Percentiles rank a stretch among this genome's conserved stretches.
phyloP scores from a whole-genome alignment of 176 grass and related monocot species.

The Juncus inflexus region DNA sequence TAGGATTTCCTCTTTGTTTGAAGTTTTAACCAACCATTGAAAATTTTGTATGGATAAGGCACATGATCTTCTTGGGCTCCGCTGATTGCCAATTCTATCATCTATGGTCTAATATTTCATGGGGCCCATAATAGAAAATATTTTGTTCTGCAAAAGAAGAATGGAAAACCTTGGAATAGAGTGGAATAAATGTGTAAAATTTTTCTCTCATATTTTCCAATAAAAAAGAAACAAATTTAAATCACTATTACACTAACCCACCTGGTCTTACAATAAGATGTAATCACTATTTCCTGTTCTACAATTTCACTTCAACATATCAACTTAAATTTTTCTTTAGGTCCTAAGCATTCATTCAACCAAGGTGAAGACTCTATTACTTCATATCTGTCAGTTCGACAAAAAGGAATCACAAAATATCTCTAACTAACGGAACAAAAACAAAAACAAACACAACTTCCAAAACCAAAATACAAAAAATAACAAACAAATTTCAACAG shows the following conservation, averaged over 20 bases:
- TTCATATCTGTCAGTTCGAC: neutral
- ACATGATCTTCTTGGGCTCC: neutral
- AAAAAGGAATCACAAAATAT: neutral
- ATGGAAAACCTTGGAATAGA: neutral
- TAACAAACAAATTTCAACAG: neutral
- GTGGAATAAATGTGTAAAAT: neutral
- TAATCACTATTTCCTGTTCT: too few species aligned
- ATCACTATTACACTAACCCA: too few species aligned
- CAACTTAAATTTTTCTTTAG: too few species aligned
- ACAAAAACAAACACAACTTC: conserved; percentile 13
- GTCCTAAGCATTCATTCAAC: too few species aligned
- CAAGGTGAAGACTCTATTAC: too few species aligned
- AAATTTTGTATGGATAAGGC: conserved; percentile 25
- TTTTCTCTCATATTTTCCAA: neutral
- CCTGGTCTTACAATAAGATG: neutral
- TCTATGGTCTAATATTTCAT: neutral
- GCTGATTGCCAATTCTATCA: neutral
- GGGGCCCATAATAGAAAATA: neutral
- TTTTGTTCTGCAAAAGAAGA: neutral
- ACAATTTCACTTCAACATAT: too few species aligned
- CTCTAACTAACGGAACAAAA: conserved; percentile 3
- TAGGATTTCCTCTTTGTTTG: too few species aligned
- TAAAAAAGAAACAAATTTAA: neutral
- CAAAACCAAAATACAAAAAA: neutral
- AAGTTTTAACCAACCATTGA: neutral